A percentile compares a stretch with the other conserved stretches of the same genome.
phyloP scores from a whole-genome alignment of 768 basidiomycete genomes.

The Favolaschia claudopus region DNA sequence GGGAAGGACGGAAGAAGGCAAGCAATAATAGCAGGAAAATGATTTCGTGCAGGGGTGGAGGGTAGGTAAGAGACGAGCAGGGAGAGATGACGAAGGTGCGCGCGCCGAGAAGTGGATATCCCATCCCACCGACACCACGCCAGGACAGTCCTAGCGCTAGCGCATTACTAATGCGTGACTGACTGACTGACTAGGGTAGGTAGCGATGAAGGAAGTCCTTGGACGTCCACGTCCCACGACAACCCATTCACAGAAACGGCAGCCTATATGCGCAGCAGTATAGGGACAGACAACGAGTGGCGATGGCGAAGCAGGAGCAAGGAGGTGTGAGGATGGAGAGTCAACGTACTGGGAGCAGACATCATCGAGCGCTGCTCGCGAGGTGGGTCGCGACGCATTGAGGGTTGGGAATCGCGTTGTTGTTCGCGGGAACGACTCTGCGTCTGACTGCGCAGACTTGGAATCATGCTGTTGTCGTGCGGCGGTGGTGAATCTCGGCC shows the following conservation, averaged over 20 bases:
- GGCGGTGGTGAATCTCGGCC: background rate
- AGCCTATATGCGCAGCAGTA: too few relatives aligned
- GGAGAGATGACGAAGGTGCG: background rate
- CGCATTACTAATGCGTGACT: too few relatives aligned
- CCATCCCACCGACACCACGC: too few relatives aligned
- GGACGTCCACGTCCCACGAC: too few relatives aligned
- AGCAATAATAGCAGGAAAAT: constrained; percentile 9
- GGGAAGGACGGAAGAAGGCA: background rate
- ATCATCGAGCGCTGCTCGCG: too few relatives aligned
- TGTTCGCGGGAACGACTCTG: constrained; percentile 2
- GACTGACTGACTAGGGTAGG: too few relatives aligned
- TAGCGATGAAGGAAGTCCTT: too few relatives aligned
- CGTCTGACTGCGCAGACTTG: constrained; percentile 1
- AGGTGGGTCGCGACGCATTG: constrained; percentile 9
- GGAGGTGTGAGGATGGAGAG: constrained; percentile 21
- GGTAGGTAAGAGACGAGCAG: constrained; percentile 12
- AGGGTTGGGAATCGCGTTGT: constrained; percentile 8
- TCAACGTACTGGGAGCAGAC: constrained; percentile 31
- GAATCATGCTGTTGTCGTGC: constrained; percentile 1
- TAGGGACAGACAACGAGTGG: constrained; percentile 16
- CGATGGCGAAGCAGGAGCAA: constrained; percentile 12
- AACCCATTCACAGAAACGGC: too few relatives aligned
- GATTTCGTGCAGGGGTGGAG: constrained; percentile 24
- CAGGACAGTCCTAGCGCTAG: too few relatives aligned
- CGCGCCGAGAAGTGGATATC: too few relatives aligned